Base-by-base conservation (phyloP, 768 basidiomycete genomes). In the Pleurotus citrinopileatus region DNA sequence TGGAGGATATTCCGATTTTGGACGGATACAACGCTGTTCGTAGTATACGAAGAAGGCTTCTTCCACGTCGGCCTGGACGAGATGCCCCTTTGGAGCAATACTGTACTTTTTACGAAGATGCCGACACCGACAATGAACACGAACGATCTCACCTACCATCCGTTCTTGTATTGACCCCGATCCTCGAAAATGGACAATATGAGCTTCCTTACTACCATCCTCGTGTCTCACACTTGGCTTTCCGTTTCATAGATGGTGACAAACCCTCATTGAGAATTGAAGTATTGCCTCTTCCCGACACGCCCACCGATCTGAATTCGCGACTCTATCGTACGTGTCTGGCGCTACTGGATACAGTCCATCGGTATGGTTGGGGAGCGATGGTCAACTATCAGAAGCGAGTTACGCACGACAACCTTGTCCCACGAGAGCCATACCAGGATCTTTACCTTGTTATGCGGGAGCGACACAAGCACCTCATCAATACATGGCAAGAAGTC, bases 131-230 rank as follows among this genome's bases (percentile, higher is more conserved):
- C 48, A 40, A 2, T 44, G 19, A 56, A 60, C 12, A 69, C 61
- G 13, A 56, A 61, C 51, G 58, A 32, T 42, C 52, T n/a, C n/a
- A n/a, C 42, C 40, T 52, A 3, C 62, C 74, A 13, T 67, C 63
- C 36, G 63, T 67, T 2, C 72, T 91, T 19, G 70, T 88, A 37
- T 65, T 91, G 13, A 88, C 81, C 0, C 88, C 89, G 0, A 73
- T 89, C 48, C 44, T 80, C 44, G 60, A 66, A 3, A 53, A 66
- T 0, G 79, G 76, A 5, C 17, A 15, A 28, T 67, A 66, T 2
- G 52, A 72, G 1, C 69, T 97, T 2, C 96, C 96, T 0, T 98
- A 91, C 63, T 98, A 96, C 62, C 94, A 98, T 61, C 96, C 96
- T 0, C 62, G 85, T 1, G 91, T 96, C 7, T 70, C 67, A 2